Percentiles rank a stretch among this genome's conserved stretches.
phyloP scores from a whole-genome alignment of 257 asterid genomes.

The Solanum etuberosum region DNA sequence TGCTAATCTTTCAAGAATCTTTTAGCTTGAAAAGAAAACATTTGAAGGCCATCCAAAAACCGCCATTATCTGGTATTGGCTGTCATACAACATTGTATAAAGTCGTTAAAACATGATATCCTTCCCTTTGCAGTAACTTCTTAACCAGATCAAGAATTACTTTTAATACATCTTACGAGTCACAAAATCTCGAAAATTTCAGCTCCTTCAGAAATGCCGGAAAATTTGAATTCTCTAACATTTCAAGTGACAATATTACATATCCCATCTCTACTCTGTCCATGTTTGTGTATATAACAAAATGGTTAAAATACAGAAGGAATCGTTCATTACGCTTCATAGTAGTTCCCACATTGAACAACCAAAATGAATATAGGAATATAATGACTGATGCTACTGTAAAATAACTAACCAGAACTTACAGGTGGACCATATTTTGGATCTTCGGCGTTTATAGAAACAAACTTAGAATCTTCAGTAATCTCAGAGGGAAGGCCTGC shows the following conservation, averaged over 20 bases:
- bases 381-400: not conserved
- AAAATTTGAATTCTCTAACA: not conserved
- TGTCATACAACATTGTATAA: not conserved
- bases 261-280: not conserved
- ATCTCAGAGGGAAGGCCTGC: constrained; percentile 66
- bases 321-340: not conserved
- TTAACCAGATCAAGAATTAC: not conserved
- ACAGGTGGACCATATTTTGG: constrained; percentile 86
- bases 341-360: not conserved
- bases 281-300: not conserved
- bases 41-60: not conserved
- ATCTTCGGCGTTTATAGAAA: constrained; percentile 59
- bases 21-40: not conserved
- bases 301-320: not conserved
- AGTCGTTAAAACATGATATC: not conserved
- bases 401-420: constrained; percentile 56
- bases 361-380: not conserved
- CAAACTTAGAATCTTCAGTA: constrained; percentile 79
- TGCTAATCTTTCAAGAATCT: not conserved
- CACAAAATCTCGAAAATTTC: not conserved
- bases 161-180: not conserved
- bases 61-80: not conserved
- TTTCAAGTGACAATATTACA: not conserved
- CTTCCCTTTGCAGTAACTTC: not conserved
- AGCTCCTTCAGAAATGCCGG: not conserved